These are phyloP conservation scores for Paraphoma chrysanthemicola DNA, from an alignment of 2,329 filamentous ascomycete species.

Conservation along the genomic window DNA sequence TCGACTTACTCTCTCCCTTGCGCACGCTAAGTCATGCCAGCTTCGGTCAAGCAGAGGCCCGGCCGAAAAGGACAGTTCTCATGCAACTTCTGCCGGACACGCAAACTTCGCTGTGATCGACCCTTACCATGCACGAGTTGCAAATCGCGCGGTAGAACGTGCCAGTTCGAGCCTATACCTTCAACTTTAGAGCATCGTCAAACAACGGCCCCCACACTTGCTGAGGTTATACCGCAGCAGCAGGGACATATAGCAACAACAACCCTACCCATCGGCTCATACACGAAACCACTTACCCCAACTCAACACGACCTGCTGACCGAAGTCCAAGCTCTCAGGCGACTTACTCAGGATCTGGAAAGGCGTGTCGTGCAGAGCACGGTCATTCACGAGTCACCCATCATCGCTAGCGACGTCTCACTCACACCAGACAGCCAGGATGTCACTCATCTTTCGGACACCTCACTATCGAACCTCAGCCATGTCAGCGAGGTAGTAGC, in stretches of 20 bases:
- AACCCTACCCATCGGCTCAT: no score
- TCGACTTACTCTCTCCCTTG: not conserved
- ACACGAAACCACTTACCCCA: no score
- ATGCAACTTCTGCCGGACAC: constrained; percentile 32
- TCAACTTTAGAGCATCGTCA: not conserved
- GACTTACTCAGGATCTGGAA: constrained; percentile 1
- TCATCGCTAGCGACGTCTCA: not conserved
- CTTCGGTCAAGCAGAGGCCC: not conserved
- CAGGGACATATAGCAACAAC: not conserved
- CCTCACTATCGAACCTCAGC: not conserved
- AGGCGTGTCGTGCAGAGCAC: not conserved
- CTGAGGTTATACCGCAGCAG: not conserved
- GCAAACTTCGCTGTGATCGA: constrained; percentile 37
- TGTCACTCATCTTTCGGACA: not conserved
- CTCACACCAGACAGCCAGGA: not conserved
- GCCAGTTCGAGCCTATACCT: constrained; percentile 14
- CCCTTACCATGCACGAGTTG: constrained; percentile 37
- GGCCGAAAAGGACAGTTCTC: constrained; percentile 25
- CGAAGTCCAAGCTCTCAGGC: not conserved
- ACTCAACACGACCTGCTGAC: not conserved
- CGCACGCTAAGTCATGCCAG: not conserved
- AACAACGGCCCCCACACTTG: not conserved
- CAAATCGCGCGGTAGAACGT: constrained; percentile 22
- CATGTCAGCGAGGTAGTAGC: constrained; percentile 2
- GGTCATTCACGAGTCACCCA: not conserved